Base-by-base conservation (phyloP, 164 flowering plant species). In the Magnolia officinalis region DNA sequence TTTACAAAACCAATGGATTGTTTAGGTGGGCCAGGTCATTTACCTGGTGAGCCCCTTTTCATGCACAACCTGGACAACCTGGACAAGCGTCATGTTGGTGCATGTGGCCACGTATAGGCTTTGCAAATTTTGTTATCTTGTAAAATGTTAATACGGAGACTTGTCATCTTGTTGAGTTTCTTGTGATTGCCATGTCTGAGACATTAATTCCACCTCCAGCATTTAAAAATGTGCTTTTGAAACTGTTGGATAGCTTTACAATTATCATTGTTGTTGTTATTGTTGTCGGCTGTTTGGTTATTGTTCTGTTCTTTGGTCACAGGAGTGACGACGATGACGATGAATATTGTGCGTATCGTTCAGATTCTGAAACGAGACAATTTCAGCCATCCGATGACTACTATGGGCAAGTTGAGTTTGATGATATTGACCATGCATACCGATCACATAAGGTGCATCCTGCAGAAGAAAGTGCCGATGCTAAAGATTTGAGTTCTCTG, bases 251-350 rank as follows among this genome's bases (percentile, higher is more conserved):
- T 37, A 37, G 45, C 45, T 37, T 37, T 37, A 37, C 45, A 37
- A 37, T 37, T 37, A 37, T 37, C 45, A 4, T 37, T 37, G 45
- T 50, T 45, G 1, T 49, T 70, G 6, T 49, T 70, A 37, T 18
- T 8, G 6, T 19, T 49, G 18, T 45, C 14, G 6, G 2, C 18
- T 8, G 37, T 45, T 45, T n/a, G 1, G n/a, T 76, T 50, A 58
- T 64, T 81, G 16, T 21, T 74, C 68, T 75, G 16, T 70, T 63
- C 76, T 78, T 77, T 78, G 80, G 74, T 58, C 63, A 73, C 84
- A 89, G 98, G 91, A 92, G 90, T 81, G 93, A 90, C 72, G 89
- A 88, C 55, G 94, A 92, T 0, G 88, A 89, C 55, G 90, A 90
- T 78, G 96, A 86, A 68, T 89, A 84, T 81, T 83, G 84, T 70